Evolutionary conservation across 176 grass and related monocot genomes (phyloP).

Genomic region (Aegilops tauschii): DNA sequence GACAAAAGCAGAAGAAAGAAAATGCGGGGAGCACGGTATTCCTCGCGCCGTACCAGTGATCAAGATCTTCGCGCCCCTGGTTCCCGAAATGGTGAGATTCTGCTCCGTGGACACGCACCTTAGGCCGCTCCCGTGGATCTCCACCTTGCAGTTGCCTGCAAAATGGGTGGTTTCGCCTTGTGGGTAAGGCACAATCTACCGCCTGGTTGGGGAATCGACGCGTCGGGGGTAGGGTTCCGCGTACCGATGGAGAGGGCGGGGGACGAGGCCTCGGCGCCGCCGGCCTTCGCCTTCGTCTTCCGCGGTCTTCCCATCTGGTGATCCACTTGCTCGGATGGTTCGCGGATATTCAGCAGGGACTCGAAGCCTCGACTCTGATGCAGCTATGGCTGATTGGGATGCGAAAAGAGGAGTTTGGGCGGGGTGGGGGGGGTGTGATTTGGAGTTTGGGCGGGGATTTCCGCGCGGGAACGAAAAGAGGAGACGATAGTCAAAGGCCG

Average conservation of each 20-base stretch:
- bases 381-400: background rate
- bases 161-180: background rate
- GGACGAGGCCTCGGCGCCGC: background rate
- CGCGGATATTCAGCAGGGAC: background rate
- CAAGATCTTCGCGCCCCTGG: slow-evolving; percentile 46
- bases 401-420: background rate
- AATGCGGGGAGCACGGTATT: background rate
- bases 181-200: background rate
- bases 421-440: background rate
- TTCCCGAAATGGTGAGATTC: slow-evolving; percentile 47
- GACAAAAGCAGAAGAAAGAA: background rate
- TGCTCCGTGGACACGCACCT: slow-evolving; percentile 34
- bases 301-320: slow-evolving; percentile 34
- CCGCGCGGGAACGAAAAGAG: background rate
- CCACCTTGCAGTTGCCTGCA: slow-evolving; percentile 78
- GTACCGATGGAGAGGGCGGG: slow-evolving; percentile 55
- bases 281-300: slow-evolving; percentile 29
- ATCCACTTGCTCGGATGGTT: background rate
- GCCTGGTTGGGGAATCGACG: background rate
- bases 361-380: background rate
- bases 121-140: slow-evolving; percentile 47
- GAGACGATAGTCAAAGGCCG: background rate
- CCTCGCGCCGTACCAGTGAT: slow-evolving; percentile 33
- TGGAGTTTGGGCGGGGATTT: slow-evolving; percentile 15
- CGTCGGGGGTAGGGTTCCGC: background rate